phyloP scores from a whole-genome alignment of 164 flowering plant genomes.

The Stephania japonica region DNA sequence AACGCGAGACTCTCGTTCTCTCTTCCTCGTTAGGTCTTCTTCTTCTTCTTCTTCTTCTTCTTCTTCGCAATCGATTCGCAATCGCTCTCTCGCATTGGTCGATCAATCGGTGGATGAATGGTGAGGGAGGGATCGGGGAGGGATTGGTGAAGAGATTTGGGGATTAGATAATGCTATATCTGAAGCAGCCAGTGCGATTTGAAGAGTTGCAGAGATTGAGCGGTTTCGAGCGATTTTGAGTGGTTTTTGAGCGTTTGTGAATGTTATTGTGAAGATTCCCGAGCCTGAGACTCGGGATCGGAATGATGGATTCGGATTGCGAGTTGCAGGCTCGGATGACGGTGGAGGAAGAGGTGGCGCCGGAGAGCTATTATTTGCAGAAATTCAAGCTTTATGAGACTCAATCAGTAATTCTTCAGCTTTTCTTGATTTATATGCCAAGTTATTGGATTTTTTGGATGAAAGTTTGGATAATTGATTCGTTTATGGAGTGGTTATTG shows the following conservation, averaged over 20 bases:
- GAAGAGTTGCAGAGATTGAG: conserved; percentile 14
- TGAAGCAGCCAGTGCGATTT: conserved; percentile 44
- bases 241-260: conserved; percentile 11
- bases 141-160: conserved; percentile 11
- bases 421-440: background rate
- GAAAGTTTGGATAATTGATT: background rate
- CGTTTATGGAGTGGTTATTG: background rate
- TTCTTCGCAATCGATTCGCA: background rate
- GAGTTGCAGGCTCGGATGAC: conserved; percentile 13
- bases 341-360: conserved; percentile 1
- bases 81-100: background rate
- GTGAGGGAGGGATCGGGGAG: conserved; percentile 19
- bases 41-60: too few relatives aligned
- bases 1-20: too few relatives aligned
- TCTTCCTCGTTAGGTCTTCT: background rate
- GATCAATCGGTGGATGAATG: background rate
- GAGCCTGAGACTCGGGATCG: conserved; percentile 52
- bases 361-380: conserved; percentile 34
- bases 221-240: conserved; percentile 6
- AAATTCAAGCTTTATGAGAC: conserved; percentile 56
- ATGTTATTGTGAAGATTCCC: conserved; percentile 33
- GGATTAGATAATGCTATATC: conserved; percentile 30
- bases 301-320: conserved; percentile 40
- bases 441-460: background rate
- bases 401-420: background rate